Percentiles rank a stretch among this genome's conserved stretches.
phyloP scores from a whole-genome alignment of 371 early-diverging fungal genomes.

The Mortierella sp. region DNA sequence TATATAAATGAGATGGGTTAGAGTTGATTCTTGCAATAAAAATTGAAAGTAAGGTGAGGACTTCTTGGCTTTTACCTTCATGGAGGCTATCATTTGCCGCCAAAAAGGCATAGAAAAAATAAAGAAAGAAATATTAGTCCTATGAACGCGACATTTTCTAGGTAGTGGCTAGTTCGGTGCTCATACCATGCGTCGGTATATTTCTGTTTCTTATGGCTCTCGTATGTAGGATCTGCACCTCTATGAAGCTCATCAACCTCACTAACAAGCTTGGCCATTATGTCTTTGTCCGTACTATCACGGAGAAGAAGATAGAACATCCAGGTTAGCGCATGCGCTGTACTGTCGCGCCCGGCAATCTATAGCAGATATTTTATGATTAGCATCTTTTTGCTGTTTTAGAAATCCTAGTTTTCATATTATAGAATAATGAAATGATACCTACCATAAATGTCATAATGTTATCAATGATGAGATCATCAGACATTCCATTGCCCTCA shows the following conservation, averaged over 20 bases:
- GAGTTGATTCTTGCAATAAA: not conserved
- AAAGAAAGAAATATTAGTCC: not conserved
- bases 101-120: not conserved
- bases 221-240: conserved; percentile 23
- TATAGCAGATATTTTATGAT: not conserved
- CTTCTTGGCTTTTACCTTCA: conserved; percentile 11
- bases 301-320: conserved; percentile 63
- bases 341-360: conserved; percentile 76
- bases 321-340: conserved; percentile 81
- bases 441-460: conserved; percentile 70
- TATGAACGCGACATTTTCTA: not conserved
- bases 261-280: not conserved
- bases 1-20: too few relatives aligned
- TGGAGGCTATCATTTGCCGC: conserved; percentile 1
- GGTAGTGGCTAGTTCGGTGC: too few relatives aligned
- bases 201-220: conserved; percentile 33
- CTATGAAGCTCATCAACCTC: conserved; percentile 35
- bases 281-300: conserved; percentile 7
- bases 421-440: not conserved
- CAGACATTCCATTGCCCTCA: conserved; percentile 59
- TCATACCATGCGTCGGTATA: conserved; percentile 46
- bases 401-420: not conserved
- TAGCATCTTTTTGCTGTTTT: not conserved
- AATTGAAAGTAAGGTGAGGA: not conserved
- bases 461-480: conserved; percentile 67